Evolutionary conservation across 1,139 yeast species (phyloP).

Genomic region (Petasospora rhodanensis): DNA sequence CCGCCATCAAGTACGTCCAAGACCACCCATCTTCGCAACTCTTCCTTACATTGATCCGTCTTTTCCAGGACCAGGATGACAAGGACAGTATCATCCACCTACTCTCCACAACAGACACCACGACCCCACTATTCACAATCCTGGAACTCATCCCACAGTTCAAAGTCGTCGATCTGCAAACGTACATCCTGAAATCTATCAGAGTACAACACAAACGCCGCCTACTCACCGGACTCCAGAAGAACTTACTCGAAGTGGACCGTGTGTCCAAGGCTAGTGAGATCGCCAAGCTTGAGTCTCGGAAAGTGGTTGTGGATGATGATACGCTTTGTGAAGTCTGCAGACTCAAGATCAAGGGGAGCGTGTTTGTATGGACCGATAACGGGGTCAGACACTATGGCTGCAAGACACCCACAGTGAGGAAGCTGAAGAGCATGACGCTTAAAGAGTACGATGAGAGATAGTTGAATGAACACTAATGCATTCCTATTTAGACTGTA

Average conservation of each 20-base stretch:
- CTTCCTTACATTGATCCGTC: conserved; percentile 30
- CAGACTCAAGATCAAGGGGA: conserved; percentile 23
- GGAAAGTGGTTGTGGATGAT: conserved; percentile 9
- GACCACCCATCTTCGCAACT: conserved; percentile 38
- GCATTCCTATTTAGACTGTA: conserved; percentile 19
- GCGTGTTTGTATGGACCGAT: conserved; percentile 12
- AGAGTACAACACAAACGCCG: conserved; percentile 31
- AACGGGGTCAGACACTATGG: conserved; percentile 60
- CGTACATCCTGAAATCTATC: conserved; percentile 45
- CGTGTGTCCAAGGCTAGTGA: conserved; percentile 32
- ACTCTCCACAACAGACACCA: conserved; percentile 8
- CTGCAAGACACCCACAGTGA: conserved; percentile 34
- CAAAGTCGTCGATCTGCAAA: conserved; percentile 36
- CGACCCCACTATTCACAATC: conserved; percentile 7
- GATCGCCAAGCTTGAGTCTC: conserved; percentile 27
- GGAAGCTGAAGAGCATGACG: conserved; percentile 15
- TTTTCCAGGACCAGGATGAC: conserved; percentile 28
- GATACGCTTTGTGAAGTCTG: conserved; percentile 50
- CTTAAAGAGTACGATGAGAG: conserved; percentile 13
- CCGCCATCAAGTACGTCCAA: conserved; percentile 60
- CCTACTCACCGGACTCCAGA: conserved; percentile 25
- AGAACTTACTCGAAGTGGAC: conserved; percentile 36
- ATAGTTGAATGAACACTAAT: not conserved
- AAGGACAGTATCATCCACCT: conserved; percentile 36
- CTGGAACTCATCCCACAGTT: conserved; percentile 23